A percentile compares a stretch with the other conserved stretches of the same genome.
phyloP scores from a whole-genome alignment of 352 stramenopile species.

The Globisporangium nagaii region DNA sequence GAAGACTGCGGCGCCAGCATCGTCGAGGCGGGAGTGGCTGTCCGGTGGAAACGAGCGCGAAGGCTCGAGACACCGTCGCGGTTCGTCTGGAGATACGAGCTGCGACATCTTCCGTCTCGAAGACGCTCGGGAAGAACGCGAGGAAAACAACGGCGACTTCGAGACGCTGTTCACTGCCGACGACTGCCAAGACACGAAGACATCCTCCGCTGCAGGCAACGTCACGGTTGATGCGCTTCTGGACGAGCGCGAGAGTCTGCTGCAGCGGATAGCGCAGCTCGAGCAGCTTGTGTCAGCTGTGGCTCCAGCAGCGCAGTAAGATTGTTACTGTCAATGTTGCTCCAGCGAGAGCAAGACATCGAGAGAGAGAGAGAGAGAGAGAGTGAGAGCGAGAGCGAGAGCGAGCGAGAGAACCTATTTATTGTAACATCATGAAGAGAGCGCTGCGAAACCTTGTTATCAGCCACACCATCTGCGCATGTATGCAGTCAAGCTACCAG shows the following conservation, averaged over 20 bases:
- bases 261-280: constrained; percentile 35
- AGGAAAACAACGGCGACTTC: constrained; percentile 18
- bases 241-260: constrained; percentile 25
- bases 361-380: neutral
- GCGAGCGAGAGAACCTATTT: neutral
- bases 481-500: too few species aligned
- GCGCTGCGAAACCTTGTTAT: too few species aligned
- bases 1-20: constrained; percentile 28
- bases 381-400: neutral
- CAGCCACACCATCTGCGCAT: too few species aligned
- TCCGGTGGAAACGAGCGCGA: neutral
- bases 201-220: neutral
- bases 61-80: neutral
- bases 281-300: constrained; percentile 19
- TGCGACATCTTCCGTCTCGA: constrained; percentile 22
- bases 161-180: neutral
- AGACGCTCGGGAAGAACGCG: constrained; percentile 27
- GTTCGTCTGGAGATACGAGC: neutral
- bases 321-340: constrained; percentile 28
- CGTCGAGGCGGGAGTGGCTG: neutral
- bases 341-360: constrained; percentile 2
- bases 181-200: neutral
- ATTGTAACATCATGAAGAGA: constrained; percentile 1
- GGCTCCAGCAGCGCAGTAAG: neutral
- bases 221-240: constrained; percentile 22